phyloP scores from a whole-genome alignment of 495 filamentous ascomycete genomes.

The Oidiodendron maius region DNA sequence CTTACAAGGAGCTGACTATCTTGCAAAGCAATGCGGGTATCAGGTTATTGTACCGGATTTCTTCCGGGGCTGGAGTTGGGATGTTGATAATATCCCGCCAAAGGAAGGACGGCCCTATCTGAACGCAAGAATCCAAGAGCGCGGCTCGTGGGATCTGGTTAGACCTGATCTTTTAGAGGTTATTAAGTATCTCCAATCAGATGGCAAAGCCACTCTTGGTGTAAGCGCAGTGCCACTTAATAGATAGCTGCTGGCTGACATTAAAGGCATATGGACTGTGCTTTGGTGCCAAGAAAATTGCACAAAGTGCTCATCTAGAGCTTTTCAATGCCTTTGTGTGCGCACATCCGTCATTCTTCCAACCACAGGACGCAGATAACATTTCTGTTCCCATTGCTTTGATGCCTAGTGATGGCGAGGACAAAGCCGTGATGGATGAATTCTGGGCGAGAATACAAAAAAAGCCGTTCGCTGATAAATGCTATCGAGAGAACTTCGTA shows the following conservation, averaged over 20 bases:
- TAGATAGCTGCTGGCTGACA: neutral
- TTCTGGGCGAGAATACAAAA: neutral
- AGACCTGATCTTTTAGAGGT: neutral
- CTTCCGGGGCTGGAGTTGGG: constrained; percentile 2
- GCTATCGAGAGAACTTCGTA: constrained; percentile 1
- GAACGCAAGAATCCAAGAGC: neutral
- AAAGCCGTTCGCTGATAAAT: neutral
- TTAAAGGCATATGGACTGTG: neutral
- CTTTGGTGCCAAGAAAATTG: neutral
- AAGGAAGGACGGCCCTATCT: neutral
- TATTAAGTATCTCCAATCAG: neutral
- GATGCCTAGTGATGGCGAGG: constrained; percentile 2
- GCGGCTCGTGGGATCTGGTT: neutral
- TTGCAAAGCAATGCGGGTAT: neutral
- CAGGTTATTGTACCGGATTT: neutral
- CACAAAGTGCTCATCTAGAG: neutral
- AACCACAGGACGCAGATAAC: neutral
- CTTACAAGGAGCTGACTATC: neutral
- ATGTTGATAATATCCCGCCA: neutral
- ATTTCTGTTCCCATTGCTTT: neutral
- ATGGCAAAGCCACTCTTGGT: neutral
- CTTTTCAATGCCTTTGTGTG: neutral
- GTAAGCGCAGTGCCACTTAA: neutral
- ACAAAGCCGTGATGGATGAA: neutral
- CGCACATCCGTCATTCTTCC: neutral